Evolutionary conservation across 2,329 filamentous ascomycete species (phyloP), one percentile per base, ranked within the genome.

Genomic region (Macrophomina tecta): DNA sequence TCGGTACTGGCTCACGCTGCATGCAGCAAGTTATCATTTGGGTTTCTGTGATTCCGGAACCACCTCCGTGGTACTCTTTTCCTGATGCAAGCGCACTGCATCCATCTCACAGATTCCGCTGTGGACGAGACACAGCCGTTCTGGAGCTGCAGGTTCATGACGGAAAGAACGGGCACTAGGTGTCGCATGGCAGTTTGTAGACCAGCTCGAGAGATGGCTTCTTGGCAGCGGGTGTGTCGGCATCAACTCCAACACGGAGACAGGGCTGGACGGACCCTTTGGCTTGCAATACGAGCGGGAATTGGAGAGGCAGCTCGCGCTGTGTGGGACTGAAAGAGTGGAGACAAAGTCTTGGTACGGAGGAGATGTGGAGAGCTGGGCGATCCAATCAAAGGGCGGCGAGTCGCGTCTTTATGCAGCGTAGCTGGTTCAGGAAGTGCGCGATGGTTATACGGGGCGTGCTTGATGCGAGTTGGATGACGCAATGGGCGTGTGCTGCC

Each of bases 261-360:
- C 6, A 38, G 36, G 49, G 18, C n/a, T 62, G 34, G 49, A 34
- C 3, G 36, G 58, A 16, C 49, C 40, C 3, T 67, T 62, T 28
- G 65, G 56, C 11, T 67, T 56, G 65, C 48, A 62, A 56, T 63
- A 67, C 56, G n/a, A 46, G 6, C 49, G 49, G 23, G 45, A 36
- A 18, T 30, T 9, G 40, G 52, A 11, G 34, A 38, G 32, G 52
- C n/a, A 12, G 4, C 49, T 30, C 18, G 53, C 36, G 32, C 51
- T 55, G 5, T 58, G 56, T 14, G 45, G 45, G 42, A 62, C 32
- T 7, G n/a, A 48, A 38, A 48, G 16, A 62, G 42, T 62, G 58
- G 58, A 36, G 58, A 62, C 58, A 16, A 16, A 4, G 58, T 48
- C 58, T 61, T 61, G 56, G 56, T 61, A 61, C 56, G 56, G 56